Evolutionary conservation across 441 rosid species (phyloP).

Genomic region (Croton setiger): DNA sequence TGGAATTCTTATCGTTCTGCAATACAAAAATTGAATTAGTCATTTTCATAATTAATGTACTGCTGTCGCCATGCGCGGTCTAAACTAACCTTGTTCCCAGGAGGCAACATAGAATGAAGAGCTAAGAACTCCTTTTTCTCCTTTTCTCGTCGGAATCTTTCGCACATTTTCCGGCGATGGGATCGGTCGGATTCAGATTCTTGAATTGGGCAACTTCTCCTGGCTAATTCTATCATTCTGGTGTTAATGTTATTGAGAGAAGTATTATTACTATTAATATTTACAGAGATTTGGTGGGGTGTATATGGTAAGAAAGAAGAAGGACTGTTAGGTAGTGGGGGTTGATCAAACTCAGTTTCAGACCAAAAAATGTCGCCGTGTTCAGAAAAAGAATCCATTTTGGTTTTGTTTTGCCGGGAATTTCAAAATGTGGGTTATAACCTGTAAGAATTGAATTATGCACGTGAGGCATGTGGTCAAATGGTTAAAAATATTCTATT

Average conservation of each 20-base stretch:
- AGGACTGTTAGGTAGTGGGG: constrained; percentile 20
- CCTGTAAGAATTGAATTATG: not conserved
- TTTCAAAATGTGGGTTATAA: constrained; percentile 16
- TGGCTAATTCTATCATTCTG: constrained; percentile 42
- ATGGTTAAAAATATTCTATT: too few relatives aligned
- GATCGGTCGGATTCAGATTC: constrained; percentile 32
- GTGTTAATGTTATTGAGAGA: constrained; percentile 37
- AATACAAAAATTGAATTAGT: not conserved
- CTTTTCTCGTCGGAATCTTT: constrained; percentile 55
- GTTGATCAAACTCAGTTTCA: not conserved
- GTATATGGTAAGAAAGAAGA: constrained; percentile 39
- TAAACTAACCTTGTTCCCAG: constrained; percentile 41
- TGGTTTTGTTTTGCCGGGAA: not conserved
- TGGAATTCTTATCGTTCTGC: constrained; percentile 55
- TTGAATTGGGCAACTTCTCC: constrained; percentile 24
- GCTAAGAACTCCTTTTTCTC: constrained; percentile 48
- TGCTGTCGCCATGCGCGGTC: too few relatives aligned
- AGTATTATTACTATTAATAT: not conserved
- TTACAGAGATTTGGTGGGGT: not conserved
- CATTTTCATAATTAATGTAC: not conserved
- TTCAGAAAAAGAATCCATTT: constrained; percentile 37
- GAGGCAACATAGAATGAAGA: constrained; percentile 47
- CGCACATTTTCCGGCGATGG: constrained; percentile 46
- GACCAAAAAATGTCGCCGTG: constrained; percentile 24
- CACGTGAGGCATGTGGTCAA: not conserved